Conservation (phyloP, 129 eudicot species). For the sunflower (Helianthus annuus) region HanXRQr2.0-SUNRISE NC_035437.2:163447022-163447521, state of each 20-base stretch:
- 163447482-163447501: too few species aligned
- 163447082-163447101: conserved; percentile 76
- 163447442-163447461: too few species aligned
- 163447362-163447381: too few species aligned
- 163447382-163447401: too few species aligned
- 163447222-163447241: conserved; percentile 40
- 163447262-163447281: conserved; percentile 44
- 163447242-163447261: conserved; percentile 38
- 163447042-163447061: conserved; percentile 88
- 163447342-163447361: conserved; percentile 88
- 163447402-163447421: too few species aligned
- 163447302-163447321: conserved; percentile 34
- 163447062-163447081: conserved; percentile 79
- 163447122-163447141: too few species aligned
- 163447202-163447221: conserved; percentile 35
- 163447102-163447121: conserved; percentile 31
- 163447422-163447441: too few species aligned
- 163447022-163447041: conserved; percentile 88
- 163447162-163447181: too few species aligned
- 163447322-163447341: conserved; percentile 58
- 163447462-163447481: too few species aligned
- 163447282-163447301: conserved; percentile 29
- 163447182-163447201: too few species aligned
- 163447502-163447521: too few species aligned
- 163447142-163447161: too few species aligned